phyloP scores from a whole-genome alignment of 208 protist species.

The Trypanosoma lewisi region DNA sequence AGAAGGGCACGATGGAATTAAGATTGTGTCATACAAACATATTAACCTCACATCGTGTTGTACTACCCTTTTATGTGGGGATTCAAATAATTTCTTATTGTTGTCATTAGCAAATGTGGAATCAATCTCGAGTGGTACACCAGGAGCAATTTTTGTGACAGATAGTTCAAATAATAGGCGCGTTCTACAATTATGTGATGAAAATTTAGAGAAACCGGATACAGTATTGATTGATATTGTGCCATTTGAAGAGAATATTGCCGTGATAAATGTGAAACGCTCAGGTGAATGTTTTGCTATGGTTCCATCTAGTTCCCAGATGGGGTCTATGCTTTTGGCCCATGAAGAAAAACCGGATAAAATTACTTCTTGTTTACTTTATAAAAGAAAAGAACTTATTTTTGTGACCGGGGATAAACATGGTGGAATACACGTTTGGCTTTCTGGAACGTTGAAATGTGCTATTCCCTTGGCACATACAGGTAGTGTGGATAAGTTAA shows the following conservation, averaged over 20 bases:
- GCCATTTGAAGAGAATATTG: conserved; percentile 17
- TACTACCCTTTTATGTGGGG: conserved; percentile 16
- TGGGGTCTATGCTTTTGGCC: conserved; percentile 18
- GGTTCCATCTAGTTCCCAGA: not conserved
- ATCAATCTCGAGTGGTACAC: conserved; percentile 15
- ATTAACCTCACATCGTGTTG: conserved; percentile 14
- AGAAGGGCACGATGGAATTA: not conserved
- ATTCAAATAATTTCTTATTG: conserved; percentile 16
- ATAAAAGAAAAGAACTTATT: conserved; percentile 16
- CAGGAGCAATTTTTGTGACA: conserved; percentile 18
- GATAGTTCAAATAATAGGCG: conserved; percentile 13
- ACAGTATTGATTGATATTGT: conserved; percentile 19
- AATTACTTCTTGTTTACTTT: conserved; percentile 25
- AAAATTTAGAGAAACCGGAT: not conserved
- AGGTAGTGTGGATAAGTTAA: conserved; percentile 21
- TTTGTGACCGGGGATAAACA: conserved; percentile 26
- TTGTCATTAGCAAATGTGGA: conserved; percentile 15
- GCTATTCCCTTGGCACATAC: conserved; percentile 23
- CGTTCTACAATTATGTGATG: not conserved
- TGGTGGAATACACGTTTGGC: conserved; percentile 25
- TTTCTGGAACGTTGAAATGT: conserved; percentile 14
- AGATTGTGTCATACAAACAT: conserved; percentile 11
- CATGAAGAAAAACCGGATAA: conserved; percentile 19
- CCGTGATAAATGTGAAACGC: conserved; percentile 18
- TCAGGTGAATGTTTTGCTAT: conserved; percentile 24